Conservation (phyloP, 352 stramenopile genomes). For the Phytophthora europaea region DNA sequence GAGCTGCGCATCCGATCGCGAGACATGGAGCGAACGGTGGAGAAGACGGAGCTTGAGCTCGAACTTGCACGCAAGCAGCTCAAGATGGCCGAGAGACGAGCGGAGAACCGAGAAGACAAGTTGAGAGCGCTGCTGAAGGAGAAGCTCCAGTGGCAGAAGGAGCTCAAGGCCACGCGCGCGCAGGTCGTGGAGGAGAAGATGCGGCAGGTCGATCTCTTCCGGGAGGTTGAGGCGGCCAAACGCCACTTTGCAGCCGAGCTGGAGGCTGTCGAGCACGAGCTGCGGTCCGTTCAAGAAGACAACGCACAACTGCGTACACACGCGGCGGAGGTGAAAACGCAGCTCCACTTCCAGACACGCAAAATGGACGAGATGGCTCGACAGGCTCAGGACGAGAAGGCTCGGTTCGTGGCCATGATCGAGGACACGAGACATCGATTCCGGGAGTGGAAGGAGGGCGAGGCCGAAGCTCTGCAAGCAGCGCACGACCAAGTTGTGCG, state of each 20-base stretch:
- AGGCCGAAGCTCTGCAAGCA: constrained; percentile 45
- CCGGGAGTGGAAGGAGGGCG: constrained; percentile 73
- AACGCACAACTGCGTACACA: constrained; percentile 54
- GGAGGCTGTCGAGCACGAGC: constrained; percentile 42
- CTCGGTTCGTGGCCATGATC: constrained; percentile 60
- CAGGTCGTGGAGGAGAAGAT: constrained; percentile 82
- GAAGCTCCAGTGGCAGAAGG: constrained; percentile 77
- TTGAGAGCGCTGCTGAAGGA: constrained; percentile 69
- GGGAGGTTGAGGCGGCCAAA: constrained; percentile 62
- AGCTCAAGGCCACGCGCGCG: constrained; percentile 64
- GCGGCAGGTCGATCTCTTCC: constrained; percentile 72
- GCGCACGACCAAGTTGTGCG: constrained; percentile 61
- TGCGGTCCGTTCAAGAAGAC: constrained; percentile 50
- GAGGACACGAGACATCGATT: constrained; percentile 68
- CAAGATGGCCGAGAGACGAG: constrained; percentile 62
- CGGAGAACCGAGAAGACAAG: constrained; percentile 74
- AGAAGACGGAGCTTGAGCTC: constrained; percentile 56
- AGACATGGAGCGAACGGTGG: constrained; percentile 59
- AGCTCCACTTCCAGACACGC: constrained; percentile 53
- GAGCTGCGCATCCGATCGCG: constrained; percentile 68
- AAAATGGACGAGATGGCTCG: constrained; percentile 60
- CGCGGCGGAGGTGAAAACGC: constrained; percentile 49
- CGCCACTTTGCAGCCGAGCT: constrained; percentile 51
- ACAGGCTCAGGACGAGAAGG: constrained; percentile 67
- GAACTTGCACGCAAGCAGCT: constrained; percentile 69